phyloP scores from a whole-genome alignment of 2,329 filamentous ascomycete genomes.

The Aspergillus fumigatiaffinis region DNA sequence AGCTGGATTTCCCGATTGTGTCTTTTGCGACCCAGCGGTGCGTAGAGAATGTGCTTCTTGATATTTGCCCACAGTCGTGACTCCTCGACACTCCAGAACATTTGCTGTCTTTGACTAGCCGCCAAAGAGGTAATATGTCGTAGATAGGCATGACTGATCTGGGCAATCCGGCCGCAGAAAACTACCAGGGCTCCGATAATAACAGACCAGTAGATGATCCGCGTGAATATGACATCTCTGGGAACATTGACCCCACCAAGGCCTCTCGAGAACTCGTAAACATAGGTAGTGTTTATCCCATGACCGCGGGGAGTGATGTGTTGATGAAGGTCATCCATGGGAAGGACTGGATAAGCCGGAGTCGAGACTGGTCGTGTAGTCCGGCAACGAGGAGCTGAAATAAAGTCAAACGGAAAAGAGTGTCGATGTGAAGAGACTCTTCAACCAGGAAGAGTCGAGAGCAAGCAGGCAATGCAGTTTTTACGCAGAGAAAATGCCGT shows the following conservation, averaged over 20 bases:
- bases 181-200: constrained; percentile 33
- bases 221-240: constrained; percentile 36
- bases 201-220: constrained; percentile 37
- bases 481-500: constrained; percentile 4
- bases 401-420: neutral
- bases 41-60: constrained; percentile 50
- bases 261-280: constrained; percentile 39
- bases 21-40: constrained; percentile 68
- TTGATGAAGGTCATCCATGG: constrained; percentile 26
- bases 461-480: constrained; percentile 3
- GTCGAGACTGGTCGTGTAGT: constrained; percentile 3
- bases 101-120: constrained; percentile 36
- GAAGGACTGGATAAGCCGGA: constrained; percentile 7
- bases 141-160: constrained; percentile 43
- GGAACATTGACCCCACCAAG: constrained; percentile 37
- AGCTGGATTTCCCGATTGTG: constrained; percentile 73
- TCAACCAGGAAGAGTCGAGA: neutral
- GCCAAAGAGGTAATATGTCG: constrained; percentile 41
- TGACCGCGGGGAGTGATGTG: constrained; percentile 22
- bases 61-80: constrained; percentile 39
- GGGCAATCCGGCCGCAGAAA: constrained; percentile 38
- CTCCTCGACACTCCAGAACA: constrained; percentile 44
- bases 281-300: constrained; percentile 36
- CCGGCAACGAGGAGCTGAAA: neutral
- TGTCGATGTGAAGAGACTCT: neutral